Base-by-base conservation (phyloP, 306 rosid genomes). In the Lupinus albus region DNA sequence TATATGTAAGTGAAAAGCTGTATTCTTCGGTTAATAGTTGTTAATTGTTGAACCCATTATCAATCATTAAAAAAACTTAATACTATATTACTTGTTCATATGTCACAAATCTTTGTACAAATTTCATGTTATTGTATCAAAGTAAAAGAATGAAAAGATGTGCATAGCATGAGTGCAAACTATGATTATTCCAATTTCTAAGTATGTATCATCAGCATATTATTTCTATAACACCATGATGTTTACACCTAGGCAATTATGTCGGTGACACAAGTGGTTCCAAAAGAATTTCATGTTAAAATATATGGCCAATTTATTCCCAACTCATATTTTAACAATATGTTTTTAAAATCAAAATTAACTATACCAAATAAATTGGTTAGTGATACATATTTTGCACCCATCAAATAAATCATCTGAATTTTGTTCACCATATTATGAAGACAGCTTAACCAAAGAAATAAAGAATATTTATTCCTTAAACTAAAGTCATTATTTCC, bases 391-490 rank as follows among this genome's bases (percentile, higher is more conserved):
- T 11, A 56, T 56, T 4, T 5, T 25, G 18, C 32, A 28, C 1
- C 11, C 41, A 1, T 30, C 62, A n/a, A 8, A 38, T 5, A 56
- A 32, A 35, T 56, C 11, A 20, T 14, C 9, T 10, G 25, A 25
- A 32, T 32, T 32, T 35, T 47, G 58, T 60, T 35, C 60, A 58
- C 60, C 65, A 18, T 7, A 39, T 47, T 18, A 17, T 7, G 11
- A 15, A 33, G 61, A 71, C 61, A 71, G 60, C 67, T 70, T 69
- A 69, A 56, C 65, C 35, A 44, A 7, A 9, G 45, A 3, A 0
- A 41, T 32, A 30, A 69, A 30, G 4, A 6, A 28, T 16, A 12
- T 46, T 44, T 9, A 50, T 46, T 35, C 32, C 39, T 12, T 9
- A 12, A 46, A 17, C 49, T 53, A 20, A 52, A 18, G 10, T 17